phyloP scores from a whole-genome alignment of 2,329 filamentous ascomycete genomes.

The Rhexocercosporidium sp. region DNA sequence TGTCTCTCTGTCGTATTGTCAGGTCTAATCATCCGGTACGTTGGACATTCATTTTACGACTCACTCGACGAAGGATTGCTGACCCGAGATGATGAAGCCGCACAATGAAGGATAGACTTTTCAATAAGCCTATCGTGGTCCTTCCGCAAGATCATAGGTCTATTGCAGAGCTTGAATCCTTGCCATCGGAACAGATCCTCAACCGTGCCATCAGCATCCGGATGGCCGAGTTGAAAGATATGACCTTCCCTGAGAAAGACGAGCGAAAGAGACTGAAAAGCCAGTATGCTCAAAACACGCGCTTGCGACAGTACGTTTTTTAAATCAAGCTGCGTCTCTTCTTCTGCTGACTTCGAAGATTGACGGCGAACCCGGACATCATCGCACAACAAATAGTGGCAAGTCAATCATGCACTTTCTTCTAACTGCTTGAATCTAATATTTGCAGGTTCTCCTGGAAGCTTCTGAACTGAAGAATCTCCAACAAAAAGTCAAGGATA shows the following conservation, averaged over 20 bases:
- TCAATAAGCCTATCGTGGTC: too few relatives aligned
- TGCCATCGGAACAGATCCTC: too few relatives aligned
- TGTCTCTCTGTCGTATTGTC: too few relatives aligned
- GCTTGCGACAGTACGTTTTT: neutral
- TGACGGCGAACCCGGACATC: conserved; percentile 24
- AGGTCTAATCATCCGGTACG: too few relatives aligned
- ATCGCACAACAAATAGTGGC: conserved; percentile 1
- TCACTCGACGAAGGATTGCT: too few relatives aligned
- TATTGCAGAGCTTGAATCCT: too few relatives aligned
- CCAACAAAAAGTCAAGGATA: neutral
- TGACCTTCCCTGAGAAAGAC: neutral
- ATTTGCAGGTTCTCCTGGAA: neutral
- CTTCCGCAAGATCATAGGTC: too few relatives aligned
- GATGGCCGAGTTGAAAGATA: too few relatives aligned
- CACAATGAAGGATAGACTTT: too few relatives aligned
- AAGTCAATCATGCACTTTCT: neutral
- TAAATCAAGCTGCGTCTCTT: neutral
- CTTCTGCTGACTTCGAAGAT: conserved; percentile 11
- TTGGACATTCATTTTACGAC: too few relatives aligned
- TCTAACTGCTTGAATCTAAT: neutral
- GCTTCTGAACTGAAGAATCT: neutral
- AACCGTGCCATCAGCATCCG: too few relatives aligned
- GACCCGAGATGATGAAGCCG: too few relatives aligned
- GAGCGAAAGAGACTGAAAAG: neutral
- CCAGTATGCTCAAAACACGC: neutral